Evolutionary conservation across 805 yeast genomes (phyloP).

Genomic region (Candida coquimbonensis): DNA sequence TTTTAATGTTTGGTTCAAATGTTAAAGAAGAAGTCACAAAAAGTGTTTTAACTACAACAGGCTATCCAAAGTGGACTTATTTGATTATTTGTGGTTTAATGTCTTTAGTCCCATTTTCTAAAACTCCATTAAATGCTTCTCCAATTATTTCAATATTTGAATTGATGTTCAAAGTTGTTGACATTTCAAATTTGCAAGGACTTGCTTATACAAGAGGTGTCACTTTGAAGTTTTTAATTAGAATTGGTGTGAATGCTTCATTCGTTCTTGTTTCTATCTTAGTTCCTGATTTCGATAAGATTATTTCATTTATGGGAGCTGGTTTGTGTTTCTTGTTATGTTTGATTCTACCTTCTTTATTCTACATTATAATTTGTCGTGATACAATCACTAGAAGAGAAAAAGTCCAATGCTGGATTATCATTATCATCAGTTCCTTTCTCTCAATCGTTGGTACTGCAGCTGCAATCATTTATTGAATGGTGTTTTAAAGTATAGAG

Average conservation of each 20-base stretch:
- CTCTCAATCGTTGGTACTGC: constrained; percentile 55
- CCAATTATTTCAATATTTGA: constrained; percentile 75
- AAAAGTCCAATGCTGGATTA: constrained; percentile 31
- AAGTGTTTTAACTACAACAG: constrained; percentile 55
- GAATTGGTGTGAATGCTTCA: constrained; percentile 43
- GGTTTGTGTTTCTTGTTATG: constrained; percentile 76
- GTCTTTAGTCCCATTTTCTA: constrained; percentile 80
- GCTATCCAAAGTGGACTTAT: constrained; percentile 60
- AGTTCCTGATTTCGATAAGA: constrained; percentile 73
- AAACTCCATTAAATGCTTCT: constrained; percentile 75
- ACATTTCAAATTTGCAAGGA: constrained; percentile 16
- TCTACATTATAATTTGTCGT: constrained; percentile 55
- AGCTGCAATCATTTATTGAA: constrained; percentile 35
- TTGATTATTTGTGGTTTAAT: constrained; percentile 57
- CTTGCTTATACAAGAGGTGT: constrained; percentile 16
- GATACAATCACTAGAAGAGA: constrained; percentile 35
- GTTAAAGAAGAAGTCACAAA: constrained; percentile 74
- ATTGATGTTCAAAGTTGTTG: constrained; percentile 32
- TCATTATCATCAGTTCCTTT: constrained; percentile 37
- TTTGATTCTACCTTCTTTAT: constrained; percentile 66
- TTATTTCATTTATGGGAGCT: constrained; percentile 78
- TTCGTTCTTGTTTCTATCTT: constrained; percentile 55
- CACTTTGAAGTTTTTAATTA: constrained; percentile 13
- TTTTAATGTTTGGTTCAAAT: constrained; percentile 70
- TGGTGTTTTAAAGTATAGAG: neutral